These are phyloP conservation scores for Mrakia blollopis DNA, from an alignment of 768 basidiomycete genomes.

Conservation along the genomic window DNA sequence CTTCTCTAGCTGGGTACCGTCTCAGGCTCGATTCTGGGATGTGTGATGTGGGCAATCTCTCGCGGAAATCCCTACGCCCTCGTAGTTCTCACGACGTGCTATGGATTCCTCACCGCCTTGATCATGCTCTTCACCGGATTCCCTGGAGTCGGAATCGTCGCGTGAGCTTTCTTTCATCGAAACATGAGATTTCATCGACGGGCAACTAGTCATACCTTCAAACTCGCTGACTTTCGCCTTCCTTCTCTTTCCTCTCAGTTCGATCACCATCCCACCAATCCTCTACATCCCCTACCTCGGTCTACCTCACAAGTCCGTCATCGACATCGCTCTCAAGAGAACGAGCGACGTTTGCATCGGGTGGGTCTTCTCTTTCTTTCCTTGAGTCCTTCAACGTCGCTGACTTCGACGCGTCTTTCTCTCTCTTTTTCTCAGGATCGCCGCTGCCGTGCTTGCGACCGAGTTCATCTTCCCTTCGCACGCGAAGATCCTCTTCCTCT, in stretches of 20 bases:
- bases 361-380: neutral
- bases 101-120: slow-evolving; percentile 39
- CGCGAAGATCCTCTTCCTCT: slow-evolving; percentile 17
- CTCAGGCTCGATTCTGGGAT: slow-evolving; percentile 40
- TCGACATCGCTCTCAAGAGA: slow-evolving; percentile 37
- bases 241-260: slow-evolving; percentile 38
- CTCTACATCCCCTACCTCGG: slow-evolving; percentile 42
- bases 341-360: slow-evolving; percentile 25
- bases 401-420: neutral
- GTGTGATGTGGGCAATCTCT: slow-evolving; percentile 40
- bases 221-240: slow-evolving; percentile 10
- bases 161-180: neutral
- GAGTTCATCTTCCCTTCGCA: slow-evolving; percentile 40
- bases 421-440: slow-evolving; percentile 36
- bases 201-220: too few relatives aligned
- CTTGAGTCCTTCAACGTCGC: neutral
- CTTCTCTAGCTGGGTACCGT: slow-evolving; percentile 38
- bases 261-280: slow-evolving; percentile 45
- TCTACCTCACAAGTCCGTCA: slow-evolving; percentile 34
- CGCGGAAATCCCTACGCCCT: slow-evolving; percentile 42
- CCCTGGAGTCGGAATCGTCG: slow-evolving; percentile 33
- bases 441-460: slow-evolving; percentile 43
- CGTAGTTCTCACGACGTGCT: slow-evolving; percentile 39
- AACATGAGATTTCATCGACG: slow-evolving; percentile 26
- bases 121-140: slow-evolving; percentile 40